Evolutionary conservation across 176 grass and related monocot species (phyloP), one percentile per base, ranked within the genome.

Genomic region (Aechmea fasciata): DNA sequence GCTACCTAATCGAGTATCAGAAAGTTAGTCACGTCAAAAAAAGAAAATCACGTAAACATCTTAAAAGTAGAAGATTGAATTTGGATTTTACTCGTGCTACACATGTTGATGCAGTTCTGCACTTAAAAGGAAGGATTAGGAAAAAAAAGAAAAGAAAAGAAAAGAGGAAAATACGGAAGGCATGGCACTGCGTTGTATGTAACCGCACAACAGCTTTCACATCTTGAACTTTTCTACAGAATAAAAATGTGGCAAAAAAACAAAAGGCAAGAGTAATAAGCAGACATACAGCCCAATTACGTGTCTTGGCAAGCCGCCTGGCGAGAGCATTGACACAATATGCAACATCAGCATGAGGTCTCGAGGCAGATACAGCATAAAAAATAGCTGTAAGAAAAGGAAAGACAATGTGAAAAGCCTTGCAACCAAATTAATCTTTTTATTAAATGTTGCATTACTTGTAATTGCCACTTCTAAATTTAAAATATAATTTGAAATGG

Each of bases 261-360:
- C 11, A 73, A 49, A 22, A 17, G 50, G n/a, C 3, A 63, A 73
- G n/a, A 73, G 48, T 63, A 49, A 13, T 29, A 24, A 75, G 63
- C 49, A 65, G 19, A 75, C 73, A 53, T 75, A 75, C 73, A 66
- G 73, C 73, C 73, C 73, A 75, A 75, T 75, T 66, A 63, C 50
- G 63, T 51, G 73, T 75, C 63, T 52, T 75, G 10, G 73, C 11
- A 10, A 75, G 48, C 63, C 73, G 61, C 50, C 3, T 75, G 13
- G 73, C 62, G 11, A 75, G 73, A 75, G 62, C 62, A 75, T 75
- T 53, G 28, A 65, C 65, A 49, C 73, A 75, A 50, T 75, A 75
- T 75, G 62, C 49, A 65, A 75, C 73, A 75, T 66, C 73, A 47
- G 61, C 63, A 52, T 63, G 63, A 52, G 73, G 73, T 66, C 72